phyloP scores from a whole-genome alignment of 768 basidiomycete species.

The Rhodosporidiobolus odoratus region DNA sequence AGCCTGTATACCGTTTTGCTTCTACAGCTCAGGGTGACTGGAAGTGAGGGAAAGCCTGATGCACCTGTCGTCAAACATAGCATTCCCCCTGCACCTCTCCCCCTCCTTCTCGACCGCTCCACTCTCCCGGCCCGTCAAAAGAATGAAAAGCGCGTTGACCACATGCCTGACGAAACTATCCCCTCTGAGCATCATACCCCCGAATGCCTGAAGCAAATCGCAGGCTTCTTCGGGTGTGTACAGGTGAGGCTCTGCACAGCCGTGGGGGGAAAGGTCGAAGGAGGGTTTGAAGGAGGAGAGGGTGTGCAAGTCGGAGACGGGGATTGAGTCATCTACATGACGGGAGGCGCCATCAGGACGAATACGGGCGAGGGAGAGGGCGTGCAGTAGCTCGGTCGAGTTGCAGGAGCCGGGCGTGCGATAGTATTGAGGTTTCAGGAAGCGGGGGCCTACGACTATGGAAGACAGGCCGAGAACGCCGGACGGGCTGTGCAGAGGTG shows the following conservation, averaged over 20 bases:
- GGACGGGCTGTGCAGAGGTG: neutral
- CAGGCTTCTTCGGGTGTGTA: conserved; percentile 16
- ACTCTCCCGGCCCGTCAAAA: neutral
- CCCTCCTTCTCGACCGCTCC: neutral
- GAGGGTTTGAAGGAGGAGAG: neutral
- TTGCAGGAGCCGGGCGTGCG: neutral
- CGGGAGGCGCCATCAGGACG: neutral
- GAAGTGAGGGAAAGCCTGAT: neutral
- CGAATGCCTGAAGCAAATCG: conserved; percentile 5
- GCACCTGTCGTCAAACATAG: conserved; percentile 16
- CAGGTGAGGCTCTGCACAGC: conserved; percentile 1
- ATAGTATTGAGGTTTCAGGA: neutral
- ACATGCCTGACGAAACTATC: conserved; percentile 14
- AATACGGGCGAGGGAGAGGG: neutral
- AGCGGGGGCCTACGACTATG: neutral
- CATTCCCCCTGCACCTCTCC: conserved; percentile 7
- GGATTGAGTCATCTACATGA: neutral
- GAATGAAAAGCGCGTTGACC: conserved; percentile 12
- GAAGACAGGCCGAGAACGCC: conserved; percentile 6
- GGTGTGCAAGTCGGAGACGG: neutral
- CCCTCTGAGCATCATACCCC: conserved; percentile 4
- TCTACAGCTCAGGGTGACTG: neutral
- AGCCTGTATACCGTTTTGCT: no score
- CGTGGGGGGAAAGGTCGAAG: neutral
- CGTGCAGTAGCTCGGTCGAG: neutral